These are phyloP conservation scores for Holtermannia corniformis DNA, from an alignment of 768 basidiomycete species.

Conservation along the genomic window DNA sequence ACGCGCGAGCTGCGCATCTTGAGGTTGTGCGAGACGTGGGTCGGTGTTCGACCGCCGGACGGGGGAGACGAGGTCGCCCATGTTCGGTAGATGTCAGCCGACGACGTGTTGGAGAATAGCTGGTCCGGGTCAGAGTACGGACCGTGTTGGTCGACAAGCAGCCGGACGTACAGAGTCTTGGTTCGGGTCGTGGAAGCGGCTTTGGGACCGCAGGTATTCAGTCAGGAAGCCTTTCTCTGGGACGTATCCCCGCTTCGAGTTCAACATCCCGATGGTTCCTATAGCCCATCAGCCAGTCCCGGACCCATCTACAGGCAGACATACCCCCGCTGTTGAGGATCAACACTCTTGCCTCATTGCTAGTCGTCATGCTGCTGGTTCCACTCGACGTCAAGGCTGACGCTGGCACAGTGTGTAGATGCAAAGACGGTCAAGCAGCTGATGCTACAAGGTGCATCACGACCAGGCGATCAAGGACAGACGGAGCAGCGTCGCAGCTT, in stretches of 20 bases:
- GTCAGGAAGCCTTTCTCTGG: constrained; percentile 13
- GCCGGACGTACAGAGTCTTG: constrained; percentile 52
- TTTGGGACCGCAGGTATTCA: constrained; percentile 65
- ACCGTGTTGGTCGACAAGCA: not conserved
- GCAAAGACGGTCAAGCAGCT: too few species aligned
- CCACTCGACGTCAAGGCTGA: too few species aligned
- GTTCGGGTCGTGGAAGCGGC: constrained; percentile 82
- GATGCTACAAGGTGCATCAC: too few species aligned
- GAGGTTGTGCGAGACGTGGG: constrained; percentile 47
- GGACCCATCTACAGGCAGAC: too few species aligned
- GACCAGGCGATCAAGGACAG: too few species aligned
- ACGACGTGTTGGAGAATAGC: constrained; percentile 66
- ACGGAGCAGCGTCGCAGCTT: too few species aligned
- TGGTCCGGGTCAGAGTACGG: not conserved
- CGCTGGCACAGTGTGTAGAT: too few species aligned
- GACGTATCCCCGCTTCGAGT: constrained; percentile 4
- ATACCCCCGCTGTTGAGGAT: constrained; percentile 3
- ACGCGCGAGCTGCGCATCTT: constrained; percentile 48
- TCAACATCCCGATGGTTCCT: constrained; percentile 10
- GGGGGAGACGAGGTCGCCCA: constrained; percentile 47
- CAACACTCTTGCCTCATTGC: constrained; percentile 4
- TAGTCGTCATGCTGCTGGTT: not conserved
- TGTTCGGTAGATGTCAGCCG: constrained; percentile 66
- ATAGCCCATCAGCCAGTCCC: not conserved
- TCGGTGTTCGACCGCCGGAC: not conserved